Evolutionary conservation across 2,329 filamentous ascomycete genomes (phyloP).

Genomic region (Cryphonectria radicalis): DNA sequence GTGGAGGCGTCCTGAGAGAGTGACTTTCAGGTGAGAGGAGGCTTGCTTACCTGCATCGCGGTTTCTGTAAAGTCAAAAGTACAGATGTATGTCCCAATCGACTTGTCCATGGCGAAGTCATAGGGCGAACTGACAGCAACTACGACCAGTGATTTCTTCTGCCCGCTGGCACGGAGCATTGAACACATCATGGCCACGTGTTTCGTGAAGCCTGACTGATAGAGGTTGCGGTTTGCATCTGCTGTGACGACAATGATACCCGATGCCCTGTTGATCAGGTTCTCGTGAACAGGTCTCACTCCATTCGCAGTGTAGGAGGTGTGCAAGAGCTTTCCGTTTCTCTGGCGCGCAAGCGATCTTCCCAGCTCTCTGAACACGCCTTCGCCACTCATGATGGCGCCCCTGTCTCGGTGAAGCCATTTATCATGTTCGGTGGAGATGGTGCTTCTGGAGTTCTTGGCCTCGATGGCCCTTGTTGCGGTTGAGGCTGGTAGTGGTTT

Average conservation of each 20-base stretch:
- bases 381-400: slow-evolving; percentile 84
- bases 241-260: slow-evolving; percentile 91
- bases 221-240: slow-evolving; percentile 91
- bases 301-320: slow-evolving; percentile 96
- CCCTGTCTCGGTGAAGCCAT: slow-evolving; percentile 62
- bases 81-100: slow-evolving; percentile 90
- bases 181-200: slow-evolving; percentile 96
- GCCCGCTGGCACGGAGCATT: slow-evolving; percentile 74
- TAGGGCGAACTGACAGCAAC: slow-evolving; percentile 95
- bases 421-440: slow-evolving; percentile 54
- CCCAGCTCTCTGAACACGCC: slow-evolving; percentile 90
- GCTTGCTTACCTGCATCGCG: slow-evolving; percentile 63
- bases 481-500: slow-evolving; percentile 92
- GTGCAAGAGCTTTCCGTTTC: slow-evolving; percentile 85
- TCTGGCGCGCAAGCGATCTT: slow-evolving; percentile 80
- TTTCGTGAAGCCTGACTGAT: slow-evolving; percentile 93
- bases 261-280: slow-evolving; percentile 84
- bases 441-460: slow-evolving; percentile 45
- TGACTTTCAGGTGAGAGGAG: not conserved
- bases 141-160: slow-evolving; percentile 88
- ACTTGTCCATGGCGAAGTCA: slow-evolving; percentile 91
- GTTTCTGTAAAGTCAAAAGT: slow-evolving; percentile 97
- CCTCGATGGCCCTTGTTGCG: slow-evolving; percentile 72
- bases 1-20: not conserved
- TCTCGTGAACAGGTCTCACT: slow-evolving; percentile 89